Percentiles rank a stretch among this genome's conserved stretches.
Evolutionary conservation across 495 filamentous ascomycete genomes (phyloP).

Genomic region (Apodospora peruviana): DNA sequence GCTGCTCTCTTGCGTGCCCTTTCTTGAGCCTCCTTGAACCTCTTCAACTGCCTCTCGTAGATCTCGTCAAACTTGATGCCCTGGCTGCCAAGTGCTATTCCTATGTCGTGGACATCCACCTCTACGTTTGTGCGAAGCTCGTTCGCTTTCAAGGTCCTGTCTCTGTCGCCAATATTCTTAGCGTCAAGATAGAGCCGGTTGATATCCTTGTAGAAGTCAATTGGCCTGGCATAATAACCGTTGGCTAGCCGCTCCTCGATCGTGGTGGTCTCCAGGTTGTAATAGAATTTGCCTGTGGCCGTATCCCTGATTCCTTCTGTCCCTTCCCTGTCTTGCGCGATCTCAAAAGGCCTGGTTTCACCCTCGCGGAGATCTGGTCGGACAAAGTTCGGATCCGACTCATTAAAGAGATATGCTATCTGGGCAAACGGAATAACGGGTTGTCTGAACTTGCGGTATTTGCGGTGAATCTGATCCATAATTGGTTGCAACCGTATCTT

Average conservation of each 20-base stretch:
- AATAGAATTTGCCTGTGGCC: constrained; percentile 74
- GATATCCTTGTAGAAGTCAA: constrained; percentile 83
- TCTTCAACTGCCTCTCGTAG: constrained; percentile 66
- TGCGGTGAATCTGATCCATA: constrained; percentile 88
- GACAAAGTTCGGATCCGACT: constrained; percentile 74
- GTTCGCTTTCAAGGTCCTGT: constrained; percentile 75
- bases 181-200: constrained; percentile 79
- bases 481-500: constrained; percentile 85
- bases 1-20: constrained; percentile 52
- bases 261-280: constrained; percentile 88
- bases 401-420: constrained; percentile 75
- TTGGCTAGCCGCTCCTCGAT: constrained; percentile 94
- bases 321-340: constrained; percentile 68
- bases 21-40: constrained; percentile 60
- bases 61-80: constrained; percentile 45
- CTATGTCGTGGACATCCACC: constrained; percentile 74
- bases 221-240: constrained; percentile 85
- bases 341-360: constrained; percentile 66
- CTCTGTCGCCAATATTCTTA: constrained; percentile 65
- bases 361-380: constrained; percentile 66
- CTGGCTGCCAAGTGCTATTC: constrained; percentile 47
- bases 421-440: constrained; percentile 67
- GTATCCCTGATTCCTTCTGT: constrained; percentile 62
- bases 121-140: constrained; percentile 88
- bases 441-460: constrained; percentile 76